Evolutionary conservation across 176 grass and related monocot genomes (phyloP), one percentile per base, ranked within the genome.

Genomic region (Rhynchospora tenuis): DNA sequence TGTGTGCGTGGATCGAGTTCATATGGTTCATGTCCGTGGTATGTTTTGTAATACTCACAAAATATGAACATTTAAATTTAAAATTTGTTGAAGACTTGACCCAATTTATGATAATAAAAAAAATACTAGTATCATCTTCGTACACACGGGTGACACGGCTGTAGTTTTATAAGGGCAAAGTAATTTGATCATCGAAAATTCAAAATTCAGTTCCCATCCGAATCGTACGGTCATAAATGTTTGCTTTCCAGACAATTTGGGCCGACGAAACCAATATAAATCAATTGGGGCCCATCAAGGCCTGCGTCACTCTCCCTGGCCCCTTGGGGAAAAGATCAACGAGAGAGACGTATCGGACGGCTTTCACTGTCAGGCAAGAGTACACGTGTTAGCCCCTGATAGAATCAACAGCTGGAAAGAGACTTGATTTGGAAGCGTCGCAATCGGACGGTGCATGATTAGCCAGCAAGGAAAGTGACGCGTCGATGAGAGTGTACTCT

Each of bases 361-460:
- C 38, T 59, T 14, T 61, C 13, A 23, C 19, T 54, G 5, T 29
- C 12, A 54, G 14, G 38, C 6, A 50, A 12, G 73, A 78, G 20
- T n/a, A 52, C 38, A 78, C 44, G 73, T 78, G 73, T 46, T 46
- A 19, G 33, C 33, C 0, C 69, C 12, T 26, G 61, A 64, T 6
- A 29, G 61, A 73, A 23, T 73, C 69, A 26, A 27, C 17, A 22
- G 22, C 22, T 11, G 50, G 12, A 17, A 29, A 79, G 23, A 51
- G 4, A 33, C 51, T 0, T 59, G 57, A 81, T 81, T 19, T 17
- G 55, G 29, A 43, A n/a, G 31, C 4, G 78, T 81, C 57, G 16
- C 78, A 81, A 81, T 81, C 78, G 27, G 78, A 61, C 78, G 78
- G 78, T 81, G 78, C 29, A 62, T 60, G 17, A 61, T 81, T 60